Evolutionary conservation across 345 rosid genomes (phyloP).

Genomic region (Jatropha curcas): DNA sequence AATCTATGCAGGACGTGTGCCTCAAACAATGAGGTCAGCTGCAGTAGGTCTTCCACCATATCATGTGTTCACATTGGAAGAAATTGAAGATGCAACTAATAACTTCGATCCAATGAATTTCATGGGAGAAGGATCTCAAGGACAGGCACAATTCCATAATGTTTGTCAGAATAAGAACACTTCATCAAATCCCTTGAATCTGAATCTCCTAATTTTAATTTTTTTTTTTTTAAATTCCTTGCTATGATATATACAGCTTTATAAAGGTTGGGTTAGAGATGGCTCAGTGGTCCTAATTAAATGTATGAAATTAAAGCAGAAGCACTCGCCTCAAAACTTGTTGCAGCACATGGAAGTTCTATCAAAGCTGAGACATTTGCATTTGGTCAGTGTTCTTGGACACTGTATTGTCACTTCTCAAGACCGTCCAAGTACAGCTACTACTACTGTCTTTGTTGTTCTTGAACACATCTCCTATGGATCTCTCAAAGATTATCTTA

Average conservation of each 20-base stretch:
- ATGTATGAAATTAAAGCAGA: conserved; percentile 72
- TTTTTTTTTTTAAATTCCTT: background rate
- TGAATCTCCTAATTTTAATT: too few species aligned
- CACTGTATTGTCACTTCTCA: conserved; percentile 71
- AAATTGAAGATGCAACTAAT: conserved; percentile 81
- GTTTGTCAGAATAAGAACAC: too few species aligned
- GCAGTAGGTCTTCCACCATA: conserved; percentile 82
- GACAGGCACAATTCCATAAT: conserved; percentile 49
- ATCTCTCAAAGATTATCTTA: conserved; percentile 58
- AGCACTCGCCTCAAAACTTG: conserved; percentile 57
- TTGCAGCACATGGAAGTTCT: conserved; percentile 71
- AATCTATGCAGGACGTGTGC: conserved; percentile 66
- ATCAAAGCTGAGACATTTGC: conserved; percentile 83
- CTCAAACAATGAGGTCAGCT: conserved; percentile 78
- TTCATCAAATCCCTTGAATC: too few species aligned
- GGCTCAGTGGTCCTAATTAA: conserved; percentile 61
- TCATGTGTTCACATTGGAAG: conserved; percentile 67
- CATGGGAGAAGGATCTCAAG: conserved; percentile 55
- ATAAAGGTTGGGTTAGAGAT: conserved; percentile 69
- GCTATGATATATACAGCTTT: conserved; percentile 43
- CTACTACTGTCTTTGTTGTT: conserved; percentile 58
- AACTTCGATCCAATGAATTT: conserved; percentile 67
- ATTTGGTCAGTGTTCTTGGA: conserved; percentile 84
- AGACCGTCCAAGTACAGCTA: conserved; percentile 58
- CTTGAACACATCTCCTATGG: conserved; percentile 74